Evolutionary conservation across 208 protist species (phyloP).

Genomic region (Leishmania tarentolae): DNA sequence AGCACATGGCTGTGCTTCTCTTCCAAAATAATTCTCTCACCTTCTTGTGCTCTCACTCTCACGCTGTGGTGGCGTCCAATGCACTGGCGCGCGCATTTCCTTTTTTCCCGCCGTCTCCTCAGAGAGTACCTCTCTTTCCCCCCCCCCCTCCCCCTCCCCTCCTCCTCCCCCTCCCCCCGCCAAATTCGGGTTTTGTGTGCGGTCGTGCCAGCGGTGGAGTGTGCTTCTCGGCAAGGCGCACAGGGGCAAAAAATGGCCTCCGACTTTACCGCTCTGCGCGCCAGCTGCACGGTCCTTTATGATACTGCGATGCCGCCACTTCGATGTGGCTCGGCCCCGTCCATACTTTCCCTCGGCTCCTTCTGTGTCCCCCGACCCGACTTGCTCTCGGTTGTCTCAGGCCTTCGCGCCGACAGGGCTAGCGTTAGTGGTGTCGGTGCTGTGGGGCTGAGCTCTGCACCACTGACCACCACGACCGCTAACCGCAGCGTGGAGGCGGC

Average conservation of each 20-base stretch:
- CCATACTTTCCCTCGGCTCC: not conserved
- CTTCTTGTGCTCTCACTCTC: not conserved
- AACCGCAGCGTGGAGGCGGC: conserved; percentile 45
- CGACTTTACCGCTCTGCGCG: conserved; percentile 35
- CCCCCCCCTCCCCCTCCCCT: not conserved
- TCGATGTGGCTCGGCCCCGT: conserved; percentile 19
- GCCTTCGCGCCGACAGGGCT: conserved; percentile 3
- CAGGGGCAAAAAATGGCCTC: conserved; percentile 13
- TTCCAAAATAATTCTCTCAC: not conserved
- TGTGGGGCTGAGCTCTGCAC: not conserved
- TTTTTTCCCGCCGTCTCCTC: not conserved
- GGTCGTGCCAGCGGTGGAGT: not conserved
- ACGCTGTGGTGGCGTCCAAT: not conserved
- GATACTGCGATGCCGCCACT: conserved; percentile 65
- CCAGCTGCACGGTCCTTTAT: conserved; percentile 39
- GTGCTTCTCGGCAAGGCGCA: not conserved
- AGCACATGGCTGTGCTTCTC: not conserved
- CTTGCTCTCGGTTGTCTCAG: not conserved
- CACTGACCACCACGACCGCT: not conserved
- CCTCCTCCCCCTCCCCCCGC: not conserved
- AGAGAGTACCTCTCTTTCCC: not conserved
- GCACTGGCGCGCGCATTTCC: not conserved
- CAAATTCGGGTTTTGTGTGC: not conserved
- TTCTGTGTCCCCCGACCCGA: conserved; percentile 14
- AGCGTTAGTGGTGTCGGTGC: conserved; percentile 2